Percentiles rank a stretch among this genome's conserved stretches.
Conservation (phyloP, 192 early-diverging fungal species). For the Dissophora ornata region DNA sequence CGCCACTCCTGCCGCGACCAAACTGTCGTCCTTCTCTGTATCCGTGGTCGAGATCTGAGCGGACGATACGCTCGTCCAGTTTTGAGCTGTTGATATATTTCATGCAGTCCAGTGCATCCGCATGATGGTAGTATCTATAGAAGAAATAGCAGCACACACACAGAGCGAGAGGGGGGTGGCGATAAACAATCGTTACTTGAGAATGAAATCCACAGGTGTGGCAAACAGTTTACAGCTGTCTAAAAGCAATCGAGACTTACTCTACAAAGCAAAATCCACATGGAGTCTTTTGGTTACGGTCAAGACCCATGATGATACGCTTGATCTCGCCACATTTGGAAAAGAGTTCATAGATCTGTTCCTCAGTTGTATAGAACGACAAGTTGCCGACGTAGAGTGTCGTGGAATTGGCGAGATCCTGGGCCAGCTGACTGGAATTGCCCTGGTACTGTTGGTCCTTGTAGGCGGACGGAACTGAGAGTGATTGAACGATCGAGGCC, state of each 20-base stretch:
- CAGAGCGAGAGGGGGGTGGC: neutral
- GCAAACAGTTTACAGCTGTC: no score
- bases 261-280: slow-evolving; percentile 99
- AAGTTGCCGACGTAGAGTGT: slow-evolving; percentile 98
- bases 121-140: slow-evolving; percentile 85
- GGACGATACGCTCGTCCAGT: slow-evolving; percentile 93
- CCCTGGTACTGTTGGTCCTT: slow-evolving; percentile 85
- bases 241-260: no score
- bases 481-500: slow-evolving; percentile 57
- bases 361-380: slow-evolving; percentile 98
- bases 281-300: slow-evolving; percentile 91
- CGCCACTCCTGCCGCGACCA: slow-evolving; percentile 94
- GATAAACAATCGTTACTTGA: neutral
- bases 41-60: slow-evolving; percentile 96
- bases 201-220: no score
- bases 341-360: slow-evolving; percentile 97
- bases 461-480: slow-evolving; percentile 82
- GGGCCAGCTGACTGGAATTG: slow-evolving; percentile 58
- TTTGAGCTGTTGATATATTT: slow-evolving; percentile 95
- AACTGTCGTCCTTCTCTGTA: slow-evolving; percentile 93
- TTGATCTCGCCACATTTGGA: slow-evolving; percentile 97
- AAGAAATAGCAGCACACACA: neutral
- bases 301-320: slow-evolving; percentile 98
- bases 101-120: slow-evolving; percentile 93
- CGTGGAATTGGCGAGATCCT: slow-evolving; percentile 68